phyloP scores from a whole-genome alignment of 2,329 filamentous ascomycete species.

The Magnaporthiopsis poae region DNA sequence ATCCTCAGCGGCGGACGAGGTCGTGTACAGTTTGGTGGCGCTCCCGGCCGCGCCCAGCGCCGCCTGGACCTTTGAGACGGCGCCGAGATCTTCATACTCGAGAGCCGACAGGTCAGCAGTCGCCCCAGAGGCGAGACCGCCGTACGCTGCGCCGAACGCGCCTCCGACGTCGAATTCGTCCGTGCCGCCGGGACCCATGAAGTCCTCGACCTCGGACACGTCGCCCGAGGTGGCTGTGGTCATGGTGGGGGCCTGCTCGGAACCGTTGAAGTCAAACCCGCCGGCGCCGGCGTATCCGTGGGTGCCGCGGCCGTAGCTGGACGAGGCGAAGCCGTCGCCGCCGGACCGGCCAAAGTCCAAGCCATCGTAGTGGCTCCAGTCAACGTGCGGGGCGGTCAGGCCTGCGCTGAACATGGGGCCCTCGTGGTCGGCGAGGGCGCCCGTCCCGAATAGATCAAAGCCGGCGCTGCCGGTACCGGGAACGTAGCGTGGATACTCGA shows the following conservation, averaged over 20 bases:
- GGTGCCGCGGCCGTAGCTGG: slow-evolving; percentile 35
- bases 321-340: slow-evolving; percentile 40
- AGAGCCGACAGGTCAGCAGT: neutral
- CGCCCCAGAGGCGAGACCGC: neutral
- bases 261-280: slow-evolving; percentile 40
- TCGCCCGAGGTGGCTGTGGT: slow-evolving; percentile 55
- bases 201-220: slow-evolving; percentile 57
- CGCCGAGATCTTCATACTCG: neutral
- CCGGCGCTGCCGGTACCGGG: slow-evolving; percentile 26
- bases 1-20: slow-evolving; percentile 17
- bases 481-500: slow-evolving; percentile 41
- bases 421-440: slow-evolving; percentile 37
- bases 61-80: neutral
- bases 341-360: slow-evolving; percentile 32
- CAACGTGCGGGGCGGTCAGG: slow-evolving; percentile 44
- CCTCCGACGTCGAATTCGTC: slow-evolving; percentile 30
- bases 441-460: slow-evolving; percentile 44
- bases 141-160: slow-evolving; percentile 25
- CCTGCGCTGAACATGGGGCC: slow-evolving; percentile 53
- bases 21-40: neutral
- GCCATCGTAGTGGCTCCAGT: slow-evolving; percentile 40
- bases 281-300: slow-evolving; percentile 25
- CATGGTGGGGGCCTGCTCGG: slow-evolving; percentile 45
- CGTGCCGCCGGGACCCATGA: slow-evolving; percentile 31
- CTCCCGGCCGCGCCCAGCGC: neutral